These are phyloP conservation scores for Naganishia friedmannii DNA, from an alignment of 768 basidiomycete species.

Conservation along the genomic window DNA sequence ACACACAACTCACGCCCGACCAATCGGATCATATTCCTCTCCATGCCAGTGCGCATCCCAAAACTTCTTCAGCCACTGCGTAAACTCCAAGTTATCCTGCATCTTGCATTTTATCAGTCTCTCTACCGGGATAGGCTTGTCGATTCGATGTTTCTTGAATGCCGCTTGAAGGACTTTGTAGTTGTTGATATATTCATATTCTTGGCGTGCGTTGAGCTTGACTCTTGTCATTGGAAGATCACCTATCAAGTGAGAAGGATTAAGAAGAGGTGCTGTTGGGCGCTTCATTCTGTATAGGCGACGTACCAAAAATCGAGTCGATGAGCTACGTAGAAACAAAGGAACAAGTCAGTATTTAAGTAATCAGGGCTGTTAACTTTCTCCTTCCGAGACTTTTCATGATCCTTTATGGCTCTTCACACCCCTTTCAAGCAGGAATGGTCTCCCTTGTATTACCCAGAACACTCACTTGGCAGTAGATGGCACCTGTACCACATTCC, in stretches of 20 bases:
- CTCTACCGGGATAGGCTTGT: conserved; percentile 97
- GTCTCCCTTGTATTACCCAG: neutral
- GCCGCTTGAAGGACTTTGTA: conserved; percentile 90
- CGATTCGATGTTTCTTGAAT: conserved; percentile 89
- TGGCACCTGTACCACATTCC: conserved; percentile 70
- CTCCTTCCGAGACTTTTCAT: neutral
- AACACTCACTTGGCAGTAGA: conserved; percentile 71
- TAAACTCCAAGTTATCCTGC: conserved; percentile 99
- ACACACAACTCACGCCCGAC: conserved; percentile 64
- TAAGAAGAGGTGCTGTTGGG: neutral
- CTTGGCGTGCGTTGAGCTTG: conserved; percentile 89
- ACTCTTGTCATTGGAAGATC: conserved; percentile 87
- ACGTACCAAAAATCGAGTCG: conserved; percentile 86
- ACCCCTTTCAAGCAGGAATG: neutral
- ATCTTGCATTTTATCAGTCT: conserved; percentile 92
- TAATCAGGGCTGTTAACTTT: neutral
- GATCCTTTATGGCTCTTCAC: neutral
- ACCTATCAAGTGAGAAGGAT: conserved; percentile 55
- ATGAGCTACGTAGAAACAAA: conserved; percentile 57
- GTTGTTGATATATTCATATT: conserved; percentile 92
- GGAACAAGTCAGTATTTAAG: neutral
- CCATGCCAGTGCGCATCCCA: conserved; percentile 92
- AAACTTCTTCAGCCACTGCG: conserved; percentile 94
- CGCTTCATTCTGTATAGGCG: neutral
- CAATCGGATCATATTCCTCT: conserved; percentile 79